A percentile compares a stretch with the other conserved stretches of the same genome.
Conservation (phyloP, 352 stramenopile genomes). For the Phytophthora citrophthora region DNA sequence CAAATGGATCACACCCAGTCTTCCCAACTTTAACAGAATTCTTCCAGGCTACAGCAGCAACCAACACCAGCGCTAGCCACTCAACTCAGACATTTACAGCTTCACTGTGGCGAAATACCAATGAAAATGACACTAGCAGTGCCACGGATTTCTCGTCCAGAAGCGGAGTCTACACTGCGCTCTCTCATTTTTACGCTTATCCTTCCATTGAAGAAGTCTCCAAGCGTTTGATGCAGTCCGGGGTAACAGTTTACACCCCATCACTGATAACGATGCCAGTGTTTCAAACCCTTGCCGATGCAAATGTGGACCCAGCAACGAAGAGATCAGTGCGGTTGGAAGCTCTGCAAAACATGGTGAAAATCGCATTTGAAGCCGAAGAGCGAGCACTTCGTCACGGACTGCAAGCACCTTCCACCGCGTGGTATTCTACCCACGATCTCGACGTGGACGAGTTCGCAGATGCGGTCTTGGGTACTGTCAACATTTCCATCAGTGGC, state of each 20-base stretch:
- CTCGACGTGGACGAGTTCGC: conserved; percentile 60
- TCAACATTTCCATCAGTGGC: conserved; percentile 38
- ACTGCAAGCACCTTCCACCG: conserved; percentile 61
- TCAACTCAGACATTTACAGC: background rate
- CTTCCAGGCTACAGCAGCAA: background rate
- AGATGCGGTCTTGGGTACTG: conserved; percentile 53
- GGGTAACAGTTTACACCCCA: conserved; percentile 72
- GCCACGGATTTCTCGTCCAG: conserved; percentile 23
- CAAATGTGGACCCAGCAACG: conserved; percentile 4
- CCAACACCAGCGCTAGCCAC: background rate
- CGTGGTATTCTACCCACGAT: conserved; percentile 65
- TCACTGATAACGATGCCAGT: conserved; percentile 33
- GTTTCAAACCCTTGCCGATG: conserved; percentile 30
- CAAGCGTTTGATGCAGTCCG: conserved; percentile 45
- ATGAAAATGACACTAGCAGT: conserved; percentile 1
- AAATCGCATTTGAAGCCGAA: conserved; percentile 55
- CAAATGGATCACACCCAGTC: conserved; percentile 28
- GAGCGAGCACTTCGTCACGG: conserved; percentile 42
- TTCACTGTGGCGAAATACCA: background rate
- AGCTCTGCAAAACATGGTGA: conserved; percentile 37
- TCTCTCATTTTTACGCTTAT: conserved; percentile 58
- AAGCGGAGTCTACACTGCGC: conserved; percentile 34
- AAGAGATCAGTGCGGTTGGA: conserved; percentile 43
- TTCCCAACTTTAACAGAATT: conserved; percentile 49
- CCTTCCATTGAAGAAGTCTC: conserved; percentile 22